A percentile compares a stretch with the other conserved stretches of the same genome.
These are phyloP conservation scores for Colletotrichum theobromicola DNA, from an alignment of 2,329 filamentous ascomycete genomes.

Conservation along the genomic window DNA sequence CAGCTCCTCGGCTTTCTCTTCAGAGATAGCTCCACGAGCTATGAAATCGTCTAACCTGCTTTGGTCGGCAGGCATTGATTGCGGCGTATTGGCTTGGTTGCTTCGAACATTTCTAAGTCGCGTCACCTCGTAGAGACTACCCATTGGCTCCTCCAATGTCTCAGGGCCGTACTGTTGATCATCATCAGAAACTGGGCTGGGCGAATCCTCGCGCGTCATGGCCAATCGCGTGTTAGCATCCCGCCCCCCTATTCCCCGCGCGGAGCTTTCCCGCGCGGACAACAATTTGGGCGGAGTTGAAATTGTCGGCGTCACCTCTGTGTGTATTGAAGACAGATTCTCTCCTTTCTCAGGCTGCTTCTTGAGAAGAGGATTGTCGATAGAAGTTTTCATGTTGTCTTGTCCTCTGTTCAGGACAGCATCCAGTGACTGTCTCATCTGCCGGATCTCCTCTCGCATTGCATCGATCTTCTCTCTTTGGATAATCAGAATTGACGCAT, in stretches of 20 bases:
- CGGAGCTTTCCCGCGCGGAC: background rate
- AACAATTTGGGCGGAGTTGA: background rate
- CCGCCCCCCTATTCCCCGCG: background rate
- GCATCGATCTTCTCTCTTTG: background rate
- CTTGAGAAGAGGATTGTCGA: background rate
- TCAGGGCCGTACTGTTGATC: constrained; percentile 19
- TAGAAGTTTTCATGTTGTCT: rapidly evolving
- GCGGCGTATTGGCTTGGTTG: constrained; percentile 13
- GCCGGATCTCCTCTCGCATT: background rate
- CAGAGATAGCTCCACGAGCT: constrained; percentile 47
- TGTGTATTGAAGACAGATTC: background rate
- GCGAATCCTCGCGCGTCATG: background rate
- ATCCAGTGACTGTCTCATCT: background rate
- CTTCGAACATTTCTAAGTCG: constrained; percentile 42
- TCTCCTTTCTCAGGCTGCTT: rapidly evolving
- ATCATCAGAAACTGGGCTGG: constrained; percentile 17
- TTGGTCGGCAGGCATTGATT: background rate
- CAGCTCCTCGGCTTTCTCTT: constrained; percentile 52
- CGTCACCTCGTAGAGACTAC: constrained; percentile 59
- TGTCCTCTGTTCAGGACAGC: background rate
- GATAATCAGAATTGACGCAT: background rate
- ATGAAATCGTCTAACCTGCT: constrained; percentile 46
- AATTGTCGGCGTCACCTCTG: rapidly evolving
- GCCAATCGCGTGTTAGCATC: background rate
- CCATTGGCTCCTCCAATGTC: constrained; percentile 52